These are phyloP conservation scores for Cenchrus purpureus DNA, from an alignment of 176 grass and related monocot species.

Conservation along the genomic window DNA sequence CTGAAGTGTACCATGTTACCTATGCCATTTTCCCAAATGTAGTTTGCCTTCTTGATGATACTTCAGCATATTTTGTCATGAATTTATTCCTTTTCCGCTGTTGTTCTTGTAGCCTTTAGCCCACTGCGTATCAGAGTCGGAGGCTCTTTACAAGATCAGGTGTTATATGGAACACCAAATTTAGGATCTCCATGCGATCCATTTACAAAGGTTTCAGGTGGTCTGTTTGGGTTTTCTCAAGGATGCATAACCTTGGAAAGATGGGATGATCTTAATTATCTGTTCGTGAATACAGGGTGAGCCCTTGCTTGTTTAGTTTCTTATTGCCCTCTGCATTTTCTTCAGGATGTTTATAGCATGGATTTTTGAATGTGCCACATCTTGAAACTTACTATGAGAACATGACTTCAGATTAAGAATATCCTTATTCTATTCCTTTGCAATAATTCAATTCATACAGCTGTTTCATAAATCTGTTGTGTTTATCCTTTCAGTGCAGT, in stretches of 20 bases:
- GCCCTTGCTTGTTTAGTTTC: slow-evolving; percentile 3
- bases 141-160: slow-evolving; percentile 98
- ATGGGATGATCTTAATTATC: slow-evolving; percentile 85
- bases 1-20: neutral
- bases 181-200: slow-evolving; percentile 61
- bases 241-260: slow-evolving; percentile 92
- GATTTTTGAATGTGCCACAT: neutral
- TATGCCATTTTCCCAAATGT: neutral
- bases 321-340: slow-evolving; percentile 20
- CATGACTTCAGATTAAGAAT: neutral
- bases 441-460: neutral
- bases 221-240: slow-evolving; percentile 92
- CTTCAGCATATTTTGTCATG: neutral
- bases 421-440: slow-evolving; percentile 13
- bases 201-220: slow-evolving; percentile 68
- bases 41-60: neutral
- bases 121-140: slow-evolving; percentile 86
- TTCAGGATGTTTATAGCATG: neutral
- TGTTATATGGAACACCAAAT: slow-evolving; percentile 77
- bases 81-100: slow-evolving; percentile 9
- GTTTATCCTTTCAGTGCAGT: slow-evolving; percentile 63
- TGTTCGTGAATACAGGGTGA: slow-evolving; percentile 86
- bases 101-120: slow-evolving; percentile 65
- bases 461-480: slow-evolving; percentile 36
- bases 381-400: neutral